Evolutionary conservation across 2,329 filamentous ascomycete genomes (phyloP).

Genomic region (Curvularia sp.): DNA sequence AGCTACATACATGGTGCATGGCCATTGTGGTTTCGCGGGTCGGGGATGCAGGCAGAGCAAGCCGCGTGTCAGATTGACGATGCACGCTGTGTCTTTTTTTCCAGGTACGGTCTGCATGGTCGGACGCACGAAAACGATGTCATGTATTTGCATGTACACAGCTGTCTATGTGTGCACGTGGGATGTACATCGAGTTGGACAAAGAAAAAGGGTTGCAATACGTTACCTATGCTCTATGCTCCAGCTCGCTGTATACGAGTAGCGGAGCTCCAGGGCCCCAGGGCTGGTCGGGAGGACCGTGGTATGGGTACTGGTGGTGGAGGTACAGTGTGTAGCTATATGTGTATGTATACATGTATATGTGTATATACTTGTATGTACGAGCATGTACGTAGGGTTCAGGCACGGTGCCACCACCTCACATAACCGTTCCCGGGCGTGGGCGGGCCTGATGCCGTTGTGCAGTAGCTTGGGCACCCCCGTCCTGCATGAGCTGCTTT

Average conservation of each 20-base stretch:
- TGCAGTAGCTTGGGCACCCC: conserved; percentile 23
- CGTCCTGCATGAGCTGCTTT: too few relatives aligned
- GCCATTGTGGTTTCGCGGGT: too few relatives aligned
- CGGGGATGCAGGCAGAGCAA: background rate
- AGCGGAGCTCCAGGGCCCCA: background rate
- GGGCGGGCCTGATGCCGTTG: conserved; percentile 19
- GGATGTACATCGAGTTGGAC: background rate
- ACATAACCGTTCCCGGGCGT: conserved; percentile 27
- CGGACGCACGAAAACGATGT: background rate
- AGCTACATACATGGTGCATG: too few relatives aligned
- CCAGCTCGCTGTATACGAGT: background rate
- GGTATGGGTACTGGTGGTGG: background rate
- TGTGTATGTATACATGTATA: conserved; percentile 17
- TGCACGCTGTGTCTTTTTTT: too few relatives aligned
- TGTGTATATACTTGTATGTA: background rate
- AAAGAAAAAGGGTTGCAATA: background rate
- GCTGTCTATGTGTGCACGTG: conserved; percentile 1
- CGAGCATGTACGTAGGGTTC: conserved; percentile 9
- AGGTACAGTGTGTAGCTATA: background rate
- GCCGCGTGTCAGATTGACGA: background rate
- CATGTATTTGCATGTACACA: background rate
- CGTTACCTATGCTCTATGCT: background rate
- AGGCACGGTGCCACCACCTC: conserved; percentile 35
- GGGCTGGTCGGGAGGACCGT: background rate
- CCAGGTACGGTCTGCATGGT: background rate